Conservation (phyloP, 306 rosid species). For the Prunus padus region DNA sequence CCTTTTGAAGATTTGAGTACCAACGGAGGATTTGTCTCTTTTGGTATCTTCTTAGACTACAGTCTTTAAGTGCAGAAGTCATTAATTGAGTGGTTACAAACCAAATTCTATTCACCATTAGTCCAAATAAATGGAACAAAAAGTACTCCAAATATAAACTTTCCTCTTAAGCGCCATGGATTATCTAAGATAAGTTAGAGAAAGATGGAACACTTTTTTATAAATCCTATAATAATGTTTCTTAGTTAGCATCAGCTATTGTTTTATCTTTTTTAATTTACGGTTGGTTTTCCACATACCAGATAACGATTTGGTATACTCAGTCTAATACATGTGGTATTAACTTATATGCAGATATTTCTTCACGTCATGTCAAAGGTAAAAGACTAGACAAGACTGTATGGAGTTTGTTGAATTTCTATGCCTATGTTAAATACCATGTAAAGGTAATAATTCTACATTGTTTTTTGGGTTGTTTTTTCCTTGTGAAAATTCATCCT, state of each 20-base stretch:
- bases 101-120: neutral
- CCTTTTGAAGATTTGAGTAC: conserved; percentile 83
- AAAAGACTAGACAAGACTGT: conserved; percentile 71
- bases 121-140: neutral
- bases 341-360: conserved; percentile 50
- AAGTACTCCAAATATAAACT: neutral
- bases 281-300: neutral
- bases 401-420: conserved; percentile 80
- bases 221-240: neutral
- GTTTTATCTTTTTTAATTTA: neutral
- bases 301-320: neutral
- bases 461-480: neutral
- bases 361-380: conserved; percentile 57
- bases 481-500: neutral
- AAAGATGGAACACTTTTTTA: neutral
- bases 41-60: conserved; percentile 49
- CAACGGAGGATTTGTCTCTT: conserved; percentile 82
- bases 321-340: conserved; percentile 6
- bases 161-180: neutral
- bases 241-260: neutral
- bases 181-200: neutral
- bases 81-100: neutral
- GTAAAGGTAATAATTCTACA: conserved; percentile 58
- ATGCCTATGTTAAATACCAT: conserved; percentile 65
- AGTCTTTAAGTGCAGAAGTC: neutral